Conservation (phyloP, 1,139 yeast species). For the Kodamaea alishanica region DNA sequence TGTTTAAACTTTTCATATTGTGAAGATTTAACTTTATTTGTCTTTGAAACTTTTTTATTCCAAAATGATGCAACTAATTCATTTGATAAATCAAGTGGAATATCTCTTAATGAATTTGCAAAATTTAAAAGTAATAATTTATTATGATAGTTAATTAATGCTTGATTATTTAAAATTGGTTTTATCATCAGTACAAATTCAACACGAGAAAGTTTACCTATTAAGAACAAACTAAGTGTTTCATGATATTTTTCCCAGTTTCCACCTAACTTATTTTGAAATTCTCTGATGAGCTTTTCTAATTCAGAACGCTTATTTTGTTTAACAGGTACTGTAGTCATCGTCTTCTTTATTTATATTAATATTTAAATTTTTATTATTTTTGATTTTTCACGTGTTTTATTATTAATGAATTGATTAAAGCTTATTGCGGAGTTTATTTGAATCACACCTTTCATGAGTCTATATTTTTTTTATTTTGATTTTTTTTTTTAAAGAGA, state of each 20-base stretch:
- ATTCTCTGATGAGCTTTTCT: conserved; percentile 66
- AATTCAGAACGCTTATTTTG: conserved; percentile 58
- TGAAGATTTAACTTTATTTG: conserved; percentile 47
- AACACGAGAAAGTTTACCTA: conserved; percentile 72
- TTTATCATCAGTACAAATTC: conserved; percentile 62
- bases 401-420: too few relatives aligned
- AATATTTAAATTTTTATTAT: too few relatives aligned
- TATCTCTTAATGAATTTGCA: conserved; percentile 80
- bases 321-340: conserved; percentile 10
- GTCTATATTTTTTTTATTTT: too few relatives aligned
- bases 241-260: conserved; percentile 88
- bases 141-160: conserved; percentile 60
- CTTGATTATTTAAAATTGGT: conserved; percentile 50
- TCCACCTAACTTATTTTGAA: conserved; percentile 67
- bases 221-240: conserved; percentile 66
- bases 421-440: too few relatives aligned
- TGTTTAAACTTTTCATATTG: conserved; percentile 81
- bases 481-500: too few relatives aligned
- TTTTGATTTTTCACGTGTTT: too few relatives aligned
- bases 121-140: conserved; percentile 74
- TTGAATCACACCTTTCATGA: too few relatives aligned
- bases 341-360: neutral
- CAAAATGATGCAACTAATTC: conserved; percentile 56
- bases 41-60: conserved; percentile 41
- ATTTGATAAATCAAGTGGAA: conserved; percentile 39